Conservation (phyloP, 495 filamentous ascomycete genomes). For the Pyrenula aspistea region DNA sequence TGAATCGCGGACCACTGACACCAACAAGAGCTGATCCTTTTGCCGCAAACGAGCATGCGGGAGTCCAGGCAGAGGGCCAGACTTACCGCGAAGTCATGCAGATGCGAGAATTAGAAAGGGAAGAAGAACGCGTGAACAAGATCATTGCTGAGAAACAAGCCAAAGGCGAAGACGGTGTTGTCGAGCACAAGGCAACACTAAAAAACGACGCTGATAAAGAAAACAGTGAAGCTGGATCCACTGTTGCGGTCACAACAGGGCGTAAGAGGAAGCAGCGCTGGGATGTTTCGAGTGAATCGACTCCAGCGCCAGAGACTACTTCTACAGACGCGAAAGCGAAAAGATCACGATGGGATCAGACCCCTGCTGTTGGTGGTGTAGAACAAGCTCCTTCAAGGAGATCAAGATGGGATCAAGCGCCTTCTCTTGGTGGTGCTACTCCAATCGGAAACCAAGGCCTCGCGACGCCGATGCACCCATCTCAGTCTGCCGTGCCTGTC, state of each 20-base stretch:
- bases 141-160: conserved; percentile 67
- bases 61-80: conserved; percentile 52
- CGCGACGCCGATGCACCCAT: conserved; percentile 77
- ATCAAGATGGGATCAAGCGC: conserved; percentile 86
- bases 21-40: conserved; percentile 86
- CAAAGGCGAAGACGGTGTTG: conserved; percentile 43
- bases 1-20: conserved; percentile 67
- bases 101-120: conserved; percentile 77
- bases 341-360: conserved; percentile 85
- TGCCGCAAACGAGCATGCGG: conserved; percentile 59
- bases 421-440: conserved; percentile 53
- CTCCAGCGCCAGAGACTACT: conserved; percentile 27
- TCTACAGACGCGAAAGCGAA: conserved; percentile 49
- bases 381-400: conserved; percentile 52
- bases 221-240: conserved; percentile 56
- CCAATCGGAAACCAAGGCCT: conserved; percentile 72
- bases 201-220: conserved; percentile 57
- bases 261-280: conserved; percentile 89
- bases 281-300: conserved; percentile 55
- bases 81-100: conserved; percentile 91
- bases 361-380: conserved; percentile 50
- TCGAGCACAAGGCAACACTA: conserved; percentile 59
- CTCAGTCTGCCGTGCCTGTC: conserved; percentile 46
- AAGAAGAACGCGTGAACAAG: conserved; percentile 79
- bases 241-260: conserved; percentile 47